These are phyloP conservation scores for Myriosclerotinia duriaeana DNA, from an alignment of 2,329 filamentous ascomycete genomes.

Conservation along the genomic window DNA sequence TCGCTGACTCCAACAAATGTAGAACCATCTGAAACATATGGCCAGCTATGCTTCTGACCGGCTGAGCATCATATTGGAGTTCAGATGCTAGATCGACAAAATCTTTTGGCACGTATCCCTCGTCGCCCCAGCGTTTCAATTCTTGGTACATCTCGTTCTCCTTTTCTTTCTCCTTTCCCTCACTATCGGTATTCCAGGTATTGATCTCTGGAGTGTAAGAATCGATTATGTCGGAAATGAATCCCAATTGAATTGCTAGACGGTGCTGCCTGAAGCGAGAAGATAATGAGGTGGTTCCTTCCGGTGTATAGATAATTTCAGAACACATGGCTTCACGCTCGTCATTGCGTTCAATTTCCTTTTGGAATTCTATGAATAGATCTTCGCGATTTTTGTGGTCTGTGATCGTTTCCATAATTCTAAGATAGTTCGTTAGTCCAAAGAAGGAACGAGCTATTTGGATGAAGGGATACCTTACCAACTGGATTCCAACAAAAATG, in stretches of 20 bases:
- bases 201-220: not conserved
- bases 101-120: not conserved
- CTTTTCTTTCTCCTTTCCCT: not conserved
- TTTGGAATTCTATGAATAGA: not conserved
- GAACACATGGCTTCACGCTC: too few relatives aligned
- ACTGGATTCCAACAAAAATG: not conserved
- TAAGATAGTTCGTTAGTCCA: too few relatives aligned
- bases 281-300: too few relatives aligned
- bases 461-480: too few relatives aligned
- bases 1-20: too few relatives aligned
- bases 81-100: not conserved
- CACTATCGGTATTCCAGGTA: accelerated
- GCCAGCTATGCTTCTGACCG: too few relatives aligned
- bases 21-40: too few relatives aligned
- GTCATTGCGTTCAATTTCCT: too few relatives aligned
- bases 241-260: too few relatives aligned
- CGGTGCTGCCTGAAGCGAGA: too few relatives aligned
- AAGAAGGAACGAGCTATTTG: not conserved
- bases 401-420: too few relatives aligned
- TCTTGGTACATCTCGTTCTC: not conserved
- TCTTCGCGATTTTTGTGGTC: not conserved
- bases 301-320: too few relatives aligned
- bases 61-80: not conserved
- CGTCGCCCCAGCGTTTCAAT: not conserved
- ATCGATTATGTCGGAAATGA: not conserved